Percentiles rank a stretch among this genome's conserved stretches.
Evolutionary conservation across 768 basidiomycete genomes (phyloP).

Genomic region (Udeniomyces megalosporus): DNA sequence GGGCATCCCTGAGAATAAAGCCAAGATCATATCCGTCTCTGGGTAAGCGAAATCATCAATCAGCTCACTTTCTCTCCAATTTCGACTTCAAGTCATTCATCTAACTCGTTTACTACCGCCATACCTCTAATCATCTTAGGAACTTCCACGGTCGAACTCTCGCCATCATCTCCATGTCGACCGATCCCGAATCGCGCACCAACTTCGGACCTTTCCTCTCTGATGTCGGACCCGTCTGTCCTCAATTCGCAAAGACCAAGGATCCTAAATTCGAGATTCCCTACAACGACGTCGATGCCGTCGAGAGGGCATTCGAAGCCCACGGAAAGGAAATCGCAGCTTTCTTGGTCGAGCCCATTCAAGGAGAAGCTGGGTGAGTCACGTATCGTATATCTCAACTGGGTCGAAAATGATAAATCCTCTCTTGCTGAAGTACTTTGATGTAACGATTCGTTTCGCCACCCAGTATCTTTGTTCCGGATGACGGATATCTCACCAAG

Average conservation of each 20-base stretch:
- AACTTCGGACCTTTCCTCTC: constrained; percentile 86
- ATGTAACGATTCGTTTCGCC: background rate
- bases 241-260: constrained; percentile 36
- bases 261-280: constrained; percentile 39
- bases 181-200: constrained; percentile 70
- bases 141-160: constrained; percentile 95
- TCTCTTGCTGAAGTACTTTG: background rate
- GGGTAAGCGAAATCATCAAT: no score
- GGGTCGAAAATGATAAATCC: background rate
- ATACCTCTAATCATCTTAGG: no score
- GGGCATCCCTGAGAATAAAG: constrained; percentile 61
- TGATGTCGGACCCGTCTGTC: constrained; percentile 63
- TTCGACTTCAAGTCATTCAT: no score
- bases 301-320: constrained; percentile 62
- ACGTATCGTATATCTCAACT: background rate
- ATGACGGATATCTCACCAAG: constrained; percentile 62
- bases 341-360: constrained; percentile 93
- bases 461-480: constrained; percentile 74
- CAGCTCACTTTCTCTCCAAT: background rate
- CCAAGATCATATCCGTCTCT: constrained; percentile 65
- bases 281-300: constrained; percentile 65
- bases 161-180: constrained; percentile 86
- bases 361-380: constrained; percentile 90
- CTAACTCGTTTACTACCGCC: no score
- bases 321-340: constrained; percentile 74